Evolutionary conservation across 768 basidiomycete genomes (phyloP).

Genomic region (Trametopsis cervina): DNA sequence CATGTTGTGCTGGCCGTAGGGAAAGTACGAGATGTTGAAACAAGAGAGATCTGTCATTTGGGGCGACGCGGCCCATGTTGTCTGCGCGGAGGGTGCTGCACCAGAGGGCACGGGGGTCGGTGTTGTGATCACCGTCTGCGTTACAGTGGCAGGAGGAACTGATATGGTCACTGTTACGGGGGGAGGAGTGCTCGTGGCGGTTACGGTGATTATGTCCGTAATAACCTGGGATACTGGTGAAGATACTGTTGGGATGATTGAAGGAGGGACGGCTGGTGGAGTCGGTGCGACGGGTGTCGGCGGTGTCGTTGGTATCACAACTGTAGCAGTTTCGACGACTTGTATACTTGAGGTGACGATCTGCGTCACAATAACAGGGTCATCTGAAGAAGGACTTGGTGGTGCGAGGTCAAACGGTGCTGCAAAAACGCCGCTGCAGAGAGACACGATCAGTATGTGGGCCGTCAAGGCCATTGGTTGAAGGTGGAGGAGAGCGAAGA

Average conservation of each 20-base stretch:
- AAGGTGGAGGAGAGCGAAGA: neutral
- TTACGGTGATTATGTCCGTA: slow-evolving; percentile 13
- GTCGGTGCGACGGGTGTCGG: slow-evolving; percentile 1
- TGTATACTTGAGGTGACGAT: slow-evolving; percentile 12
- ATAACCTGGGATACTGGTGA: neutral
- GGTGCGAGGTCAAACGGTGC: slow-evolving; percentile 2
- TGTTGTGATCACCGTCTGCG: slow-evolving; percentile 14
- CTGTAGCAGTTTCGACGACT: slow-evolving; percentile 11
- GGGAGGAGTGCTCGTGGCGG: slow-evolving; percentile 10
- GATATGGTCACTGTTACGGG: slow-evolving; percentile 18
- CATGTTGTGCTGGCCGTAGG: slow-evolving; percentile 49
- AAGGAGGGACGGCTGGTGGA: neutral
- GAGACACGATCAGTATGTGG: neutral
- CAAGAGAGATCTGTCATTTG: slow-evolving; percentile 50
- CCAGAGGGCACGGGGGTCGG: slow-evolving; percentile 12
- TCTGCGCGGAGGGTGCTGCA: neutral
- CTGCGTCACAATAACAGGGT: slow-evolving; percentile 8
- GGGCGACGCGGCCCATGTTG: slow-evolving; percentile 44
- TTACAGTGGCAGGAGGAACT: slow-evolving; percentile 13
- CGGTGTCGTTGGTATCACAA: slow-evolving; percentile 1
- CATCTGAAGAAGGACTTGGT: slow-evolving; percentile 1
- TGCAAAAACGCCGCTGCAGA: neutral
- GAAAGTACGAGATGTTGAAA: slow-evolving; percentile 54
- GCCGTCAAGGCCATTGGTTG: slow-evolving; percentile 11
- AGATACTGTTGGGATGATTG: neutral